Percentiles rank a stretch among this genome's conserved stretches.
Conservation (phyloP, 495 filamentous ascomycete species). For the Penicillium waksmanii region DNA sequence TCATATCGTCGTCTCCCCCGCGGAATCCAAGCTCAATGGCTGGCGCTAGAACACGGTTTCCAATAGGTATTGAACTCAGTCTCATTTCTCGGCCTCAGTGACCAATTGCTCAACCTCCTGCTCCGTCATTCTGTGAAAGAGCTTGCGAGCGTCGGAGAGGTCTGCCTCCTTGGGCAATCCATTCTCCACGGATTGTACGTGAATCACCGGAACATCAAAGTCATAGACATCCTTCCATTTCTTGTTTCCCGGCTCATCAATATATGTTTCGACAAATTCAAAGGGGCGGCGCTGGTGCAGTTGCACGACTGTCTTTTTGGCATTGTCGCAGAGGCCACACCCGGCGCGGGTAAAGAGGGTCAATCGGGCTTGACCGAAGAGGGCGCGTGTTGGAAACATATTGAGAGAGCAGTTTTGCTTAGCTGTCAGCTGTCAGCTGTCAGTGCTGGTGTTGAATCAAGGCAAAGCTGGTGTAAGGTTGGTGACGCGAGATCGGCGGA, state of each 20-base stretch:
- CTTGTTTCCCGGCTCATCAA: slow-evolving; percentile 66
- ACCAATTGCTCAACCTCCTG: slow-evolving; percentile 72
- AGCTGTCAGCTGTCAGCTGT: background rate
- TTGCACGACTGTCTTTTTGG: slow-evolving; percentile 69
- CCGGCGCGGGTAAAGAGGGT: slow-evolving; percentile 82
- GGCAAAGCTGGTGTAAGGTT: too few species aligned
- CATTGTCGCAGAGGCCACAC: slow-evolving; percentile 79
- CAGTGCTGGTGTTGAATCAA: background rate
- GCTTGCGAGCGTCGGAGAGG: slow-evolving; percentile 64
- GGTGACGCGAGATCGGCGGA: background rate
- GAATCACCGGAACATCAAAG: slow-evolving; percentile 89
- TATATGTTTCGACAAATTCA: slow-evolving; percentile 77
- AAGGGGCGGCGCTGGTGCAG: slow-evolving; percentile 72
- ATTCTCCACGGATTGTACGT: slow-evolving; percentile 55
- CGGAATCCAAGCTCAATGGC: too few species aligned
- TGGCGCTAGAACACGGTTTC: too few species aligned
- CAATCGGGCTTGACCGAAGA: slow-evolving; percentile 64
- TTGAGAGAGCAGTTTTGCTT: background rate
- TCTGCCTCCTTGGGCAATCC: slow-evolving; percentile 25
- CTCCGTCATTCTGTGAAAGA: slow-evolving; percentile 82
- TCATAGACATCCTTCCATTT: slow-evolving; percentile 83
- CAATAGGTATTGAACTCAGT: background rate
- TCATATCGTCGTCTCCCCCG: too few species aligned
- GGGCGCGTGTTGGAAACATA: slow-evolving; percentile 44
- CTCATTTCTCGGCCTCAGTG: slow-evolving; percentile 57